Percentiles rank a stretch among this genome's conserved stretches.
phyloP scores from a whole-genome alignment of 208 protist species.

The Trichomonas tenax region DNA sequence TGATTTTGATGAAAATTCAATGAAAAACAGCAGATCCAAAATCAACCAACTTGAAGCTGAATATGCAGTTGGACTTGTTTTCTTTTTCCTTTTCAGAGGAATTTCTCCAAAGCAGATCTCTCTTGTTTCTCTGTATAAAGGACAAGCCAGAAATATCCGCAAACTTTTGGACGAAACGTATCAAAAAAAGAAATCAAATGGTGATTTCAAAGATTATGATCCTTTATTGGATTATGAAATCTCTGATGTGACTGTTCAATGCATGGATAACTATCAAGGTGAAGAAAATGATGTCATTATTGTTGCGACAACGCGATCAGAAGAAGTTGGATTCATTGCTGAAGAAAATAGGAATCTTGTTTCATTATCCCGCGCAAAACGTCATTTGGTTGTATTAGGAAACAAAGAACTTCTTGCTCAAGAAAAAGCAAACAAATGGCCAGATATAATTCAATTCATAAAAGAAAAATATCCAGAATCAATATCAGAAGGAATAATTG shows the following conservation, averaged over 20 bases:
- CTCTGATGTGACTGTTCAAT: not conserved
- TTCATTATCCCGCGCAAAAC: not conserved
- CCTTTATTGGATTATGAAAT: not conserved
- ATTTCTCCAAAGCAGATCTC: not conserved
- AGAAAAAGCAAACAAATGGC: not conserved
- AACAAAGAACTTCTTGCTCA: not conserved
- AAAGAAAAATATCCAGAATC: not conserved
- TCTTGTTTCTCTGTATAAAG: not conserved
- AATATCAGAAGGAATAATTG: not conserved
- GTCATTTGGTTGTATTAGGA: not conserved
- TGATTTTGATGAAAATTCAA: not conserved
- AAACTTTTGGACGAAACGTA: not conserved
- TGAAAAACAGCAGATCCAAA: not conserved
- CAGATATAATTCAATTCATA: not conserved
- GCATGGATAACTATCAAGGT: not conserved
- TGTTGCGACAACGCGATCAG: not conserved
- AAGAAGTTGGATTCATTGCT: not conserved
- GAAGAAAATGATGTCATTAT: constrained; percentile 12
- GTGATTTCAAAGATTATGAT: not conserved
- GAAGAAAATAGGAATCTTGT: not conserved
- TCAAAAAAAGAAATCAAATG: not conserved
- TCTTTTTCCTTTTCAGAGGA: not conserved
- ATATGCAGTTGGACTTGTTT: not conserved
- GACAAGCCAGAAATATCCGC: not conserved
- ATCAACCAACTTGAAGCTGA: not conserved